A percentile compares a stretch with the other conserved stretches of the same genome.
These are phyloP conservation scores for Phytophthora hybrid DNA, from an alignment of 352 stramenopile species.

Conservation along the genomic window DNA sequence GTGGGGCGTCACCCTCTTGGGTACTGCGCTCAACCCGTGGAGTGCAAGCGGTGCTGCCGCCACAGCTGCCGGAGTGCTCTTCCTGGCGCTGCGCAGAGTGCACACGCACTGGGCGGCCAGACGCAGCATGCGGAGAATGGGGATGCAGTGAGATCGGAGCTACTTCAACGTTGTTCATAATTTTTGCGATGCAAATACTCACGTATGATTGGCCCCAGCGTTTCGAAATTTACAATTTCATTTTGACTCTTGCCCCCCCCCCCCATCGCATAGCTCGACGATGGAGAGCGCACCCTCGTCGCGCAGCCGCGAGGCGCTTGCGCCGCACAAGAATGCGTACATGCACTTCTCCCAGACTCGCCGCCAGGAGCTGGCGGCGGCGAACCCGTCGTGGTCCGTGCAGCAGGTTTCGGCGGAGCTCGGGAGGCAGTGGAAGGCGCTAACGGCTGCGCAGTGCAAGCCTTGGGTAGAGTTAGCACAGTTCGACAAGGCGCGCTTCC, in stretches of 20 bases:
- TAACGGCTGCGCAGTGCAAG: slow-evolving; percentile 49
- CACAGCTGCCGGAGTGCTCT: slow-evolving; percentile 44
- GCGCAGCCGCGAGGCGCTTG: slow-evolving; percentile 14
- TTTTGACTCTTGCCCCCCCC: slow-evolving; percentile 9
- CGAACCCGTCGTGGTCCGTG: slow-evolving; percentile 51
- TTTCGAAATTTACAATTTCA: background rate
- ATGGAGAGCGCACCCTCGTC: slow-evolving; percentile 20
- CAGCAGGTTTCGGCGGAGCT: slow-evolving; percentile 62
- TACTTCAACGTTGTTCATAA: slow-evolving; percentile 20
- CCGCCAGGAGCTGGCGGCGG: slow-evolving; percentile 40
- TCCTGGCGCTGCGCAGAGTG: slow-evolving; percentile 35
- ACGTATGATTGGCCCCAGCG: slow-evolving; percentile 12
- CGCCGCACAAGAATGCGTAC: slow-evolving; percentile 55
- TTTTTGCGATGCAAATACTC: slow-evolving; percentile 16
- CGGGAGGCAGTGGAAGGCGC: slow-evolving; percentile 58
- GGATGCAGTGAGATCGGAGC: slow-evolving; percentile 1
- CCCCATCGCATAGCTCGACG: background rate
- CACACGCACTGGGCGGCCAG: slow-evolving; percentile 42
- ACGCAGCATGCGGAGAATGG: slow-evolving; percentile 32
- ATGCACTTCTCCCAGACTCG: slow-evolving; percentile 56
- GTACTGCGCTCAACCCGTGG: slow-evolving; percentile 50
- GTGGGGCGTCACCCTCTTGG: slow-evolving; percentile 55
- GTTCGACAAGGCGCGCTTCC: slow-evolving; percentile 65
- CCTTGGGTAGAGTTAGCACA: slow-evolving; percentile 66
- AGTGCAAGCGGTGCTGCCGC: slow-evolving; percentile 49